phyloP scores from a whole-genome alignment of 1,284 basidiomycete genomes.

The Vanrija humicola region DNA sequence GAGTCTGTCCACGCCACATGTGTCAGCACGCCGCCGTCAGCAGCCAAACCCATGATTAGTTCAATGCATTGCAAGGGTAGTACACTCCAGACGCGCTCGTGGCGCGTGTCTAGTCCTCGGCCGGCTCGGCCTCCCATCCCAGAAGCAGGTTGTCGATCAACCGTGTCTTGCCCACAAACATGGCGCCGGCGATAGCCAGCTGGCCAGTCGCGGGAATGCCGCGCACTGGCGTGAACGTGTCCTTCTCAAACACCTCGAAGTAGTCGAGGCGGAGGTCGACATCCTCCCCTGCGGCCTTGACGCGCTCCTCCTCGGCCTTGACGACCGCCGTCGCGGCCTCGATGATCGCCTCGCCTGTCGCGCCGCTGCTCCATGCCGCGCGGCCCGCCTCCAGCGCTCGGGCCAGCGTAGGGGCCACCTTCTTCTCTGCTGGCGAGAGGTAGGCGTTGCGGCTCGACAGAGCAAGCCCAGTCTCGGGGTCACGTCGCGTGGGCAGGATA shows the following conservation, averaged over 20 bases:
- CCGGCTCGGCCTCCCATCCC: constrained; percentile 52
- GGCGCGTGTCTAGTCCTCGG: neutral
- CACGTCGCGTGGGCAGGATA: constrained; percentile 78
- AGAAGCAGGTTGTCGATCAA: constrained; percentile 90
- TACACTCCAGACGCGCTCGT: neutral
- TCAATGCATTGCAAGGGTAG: constrained; percentile 3
- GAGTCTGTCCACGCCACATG: too few species aligned
- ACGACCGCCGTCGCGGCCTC: constrained; percentile 46
- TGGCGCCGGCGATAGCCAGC: constrained; percentile 79
- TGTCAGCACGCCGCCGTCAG: neutral
- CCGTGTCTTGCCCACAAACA: constrained; percentile 81
- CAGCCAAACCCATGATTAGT: neutral
- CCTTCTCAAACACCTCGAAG: constrained; percentile 79
- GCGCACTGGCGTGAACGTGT: constrained; percentile 57
- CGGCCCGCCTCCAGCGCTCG: constrained; percentile 63
- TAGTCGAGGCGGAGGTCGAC: constrained; percentile 73
- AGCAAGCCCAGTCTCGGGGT: constrained; percentile 62
- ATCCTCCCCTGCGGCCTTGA: constrained; percentile 44
- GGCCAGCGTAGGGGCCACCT: constrained; percentile 67
- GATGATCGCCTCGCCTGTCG: constrained; percentile 57
- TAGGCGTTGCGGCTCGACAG: constrained; percentile 90
- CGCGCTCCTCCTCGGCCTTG: constrained; percentile 44
- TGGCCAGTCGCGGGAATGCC: constrained; percentile 45
- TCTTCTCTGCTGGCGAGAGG: constrained; percentile 62
- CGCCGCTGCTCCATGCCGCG: constrained; percentile 55